These are phyloP conservation scores for Gossypium davidsonii DNA, from an alignment of 441 rosid species.

Conservation along the genomic window DNA sequence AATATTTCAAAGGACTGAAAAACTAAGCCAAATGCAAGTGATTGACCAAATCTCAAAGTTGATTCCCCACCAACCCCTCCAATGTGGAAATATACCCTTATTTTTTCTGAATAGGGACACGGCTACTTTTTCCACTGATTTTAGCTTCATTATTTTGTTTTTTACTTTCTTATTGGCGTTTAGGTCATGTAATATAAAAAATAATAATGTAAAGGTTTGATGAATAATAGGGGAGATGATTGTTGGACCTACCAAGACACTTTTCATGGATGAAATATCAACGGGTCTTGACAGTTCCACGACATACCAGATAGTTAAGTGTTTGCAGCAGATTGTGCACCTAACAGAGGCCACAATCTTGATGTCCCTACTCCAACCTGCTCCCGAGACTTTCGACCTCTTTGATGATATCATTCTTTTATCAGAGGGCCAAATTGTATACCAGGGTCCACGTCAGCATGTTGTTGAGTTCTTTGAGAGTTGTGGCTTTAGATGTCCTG, in stretches of 20 bases:
- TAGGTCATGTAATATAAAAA: not conserved
- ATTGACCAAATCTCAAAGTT: not conserved
- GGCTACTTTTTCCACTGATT: too few species aligned
- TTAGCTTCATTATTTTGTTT: not conserved
- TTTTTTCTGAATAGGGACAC: not conserved
- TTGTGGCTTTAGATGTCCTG: conserved; percentile 82
- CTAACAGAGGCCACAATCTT: conserved; percentile 68
- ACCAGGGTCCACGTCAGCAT: conserved; percentile 74
- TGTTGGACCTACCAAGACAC: conserved; percentile 83
- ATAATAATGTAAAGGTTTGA: not conserved
- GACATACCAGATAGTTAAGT: conserved; percentile 76
- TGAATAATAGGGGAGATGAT: conserved; percentile 71
- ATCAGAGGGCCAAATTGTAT: conserved; percentile 74
- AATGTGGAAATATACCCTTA: not conserved
- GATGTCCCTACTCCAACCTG: conserved; percentile 82
- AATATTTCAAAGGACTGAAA: not conserved
- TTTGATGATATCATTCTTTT: conserved; percentile 75
- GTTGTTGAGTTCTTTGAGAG: conserved; percentile 60
- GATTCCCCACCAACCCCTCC: conserved; percentile 5
- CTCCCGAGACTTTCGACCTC: conserved; percentile 85
- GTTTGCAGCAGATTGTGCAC: conserved; percentile 80
- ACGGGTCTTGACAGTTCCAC: conserved; percentile 94
- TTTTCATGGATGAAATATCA: conserved; percentile 95
- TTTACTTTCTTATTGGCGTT: not conserved
- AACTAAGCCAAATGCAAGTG: not conserved